These are phyloP conservation scores for Aspergillus novofumigatus DNA, from an alignment of 2,329 filamentous ascomycete species.

Conservation along the genomic window DNA sequence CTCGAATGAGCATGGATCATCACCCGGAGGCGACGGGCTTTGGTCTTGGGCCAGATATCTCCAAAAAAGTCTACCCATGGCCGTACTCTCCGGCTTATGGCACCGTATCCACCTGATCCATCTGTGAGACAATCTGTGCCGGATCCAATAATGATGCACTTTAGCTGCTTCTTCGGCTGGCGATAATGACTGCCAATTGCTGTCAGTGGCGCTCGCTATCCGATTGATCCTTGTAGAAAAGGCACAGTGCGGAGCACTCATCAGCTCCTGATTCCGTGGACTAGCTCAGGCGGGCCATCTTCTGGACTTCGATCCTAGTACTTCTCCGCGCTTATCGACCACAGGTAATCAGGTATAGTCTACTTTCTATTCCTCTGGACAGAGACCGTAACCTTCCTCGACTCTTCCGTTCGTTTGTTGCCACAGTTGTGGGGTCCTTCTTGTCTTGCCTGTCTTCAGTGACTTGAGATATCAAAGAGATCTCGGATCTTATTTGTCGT, in stretches of 20 bases:
- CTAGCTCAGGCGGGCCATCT: neutral
- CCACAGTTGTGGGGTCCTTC: constrained; percentile 12
- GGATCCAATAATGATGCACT: neutral
- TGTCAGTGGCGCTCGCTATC: neutral
- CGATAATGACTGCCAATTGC: constrained; percentile 10
- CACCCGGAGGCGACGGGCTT: neutral
- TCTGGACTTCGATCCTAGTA: neutral
- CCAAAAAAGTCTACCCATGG: neutral
- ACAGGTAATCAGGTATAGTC: constrained; percentile 2
- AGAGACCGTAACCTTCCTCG: constrained; percentile 10
- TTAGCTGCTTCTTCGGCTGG: neutral
- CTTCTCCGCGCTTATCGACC: constrained; percentile 5
- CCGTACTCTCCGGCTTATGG: neutral
- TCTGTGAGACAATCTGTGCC: neutral
- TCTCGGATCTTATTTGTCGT: constrained; percentile 16
- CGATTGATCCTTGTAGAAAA: constrained; percentile 8
- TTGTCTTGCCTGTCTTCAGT: constrained; percentile 6
- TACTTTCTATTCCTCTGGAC: constrained; percentile 3
- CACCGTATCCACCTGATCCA: neutral
- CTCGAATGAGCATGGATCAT: neutral
- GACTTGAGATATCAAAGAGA: constrained; percentile 7
- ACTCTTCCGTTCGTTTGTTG: constrained; percentile 2
- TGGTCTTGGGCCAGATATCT: neutral
- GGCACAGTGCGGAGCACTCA: constrained; percentile 7
- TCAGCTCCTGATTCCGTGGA: neutral